Evolutionary conservation across 805 yeast species (phyloP).

Genomic region (Saccharomycopsis malanga): DNA sequence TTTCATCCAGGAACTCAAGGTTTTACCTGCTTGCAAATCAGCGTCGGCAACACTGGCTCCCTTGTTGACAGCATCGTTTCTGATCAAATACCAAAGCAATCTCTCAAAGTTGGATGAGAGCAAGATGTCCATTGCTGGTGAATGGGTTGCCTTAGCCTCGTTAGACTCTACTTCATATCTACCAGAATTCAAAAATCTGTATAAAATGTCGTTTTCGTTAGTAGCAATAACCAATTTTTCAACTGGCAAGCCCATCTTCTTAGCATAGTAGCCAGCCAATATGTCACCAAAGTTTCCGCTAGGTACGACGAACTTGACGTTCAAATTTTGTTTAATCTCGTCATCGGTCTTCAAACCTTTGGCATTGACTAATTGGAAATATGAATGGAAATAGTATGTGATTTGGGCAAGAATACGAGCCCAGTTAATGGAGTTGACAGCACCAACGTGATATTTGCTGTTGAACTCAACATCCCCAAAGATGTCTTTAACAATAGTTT

Average conservation of each 20-base stretch:
- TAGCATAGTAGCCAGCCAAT: constrained; percentile 92
- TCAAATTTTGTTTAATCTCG: constrained; percentile 31
- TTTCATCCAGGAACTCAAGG: constrained; percentile 68
- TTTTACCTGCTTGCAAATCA: constrained; percentile 64
- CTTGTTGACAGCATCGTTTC: constrained; percentile 49
- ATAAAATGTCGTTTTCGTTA: constrained; percentile 89
- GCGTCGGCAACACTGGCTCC: constrained; percentile 43
- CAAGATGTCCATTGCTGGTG: constrained; percentile 98
- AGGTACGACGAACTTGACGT: constrained; percentile 86
- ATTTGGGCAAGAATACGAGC: constrained; percentile 97
- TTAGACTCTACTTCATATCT: constrained; percentile 64
- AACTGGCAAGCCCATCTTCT: constrained; percentile 90
- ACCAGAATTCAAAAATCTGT: constrained; percentile 86
- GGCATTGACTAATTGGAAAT: constrained; percentile 57
- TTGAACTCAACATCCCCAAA: constrained; percentile 89
- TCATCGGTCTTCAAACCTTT: constrained; percentile 27
- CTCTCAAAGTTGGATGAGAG: constrained; percentile 96
- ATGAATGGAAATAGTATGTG: constrained; percentile 91
- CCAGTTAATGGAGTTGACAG: constrained; percentile 98
- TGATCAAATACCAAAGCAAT: constrained; percentile 86
- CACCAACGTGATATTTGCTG: constrained; percentile 87
- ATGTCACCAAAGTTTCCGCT: constrained; percentile 98
- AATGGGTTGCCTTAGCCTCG: constrained; percentile 77
- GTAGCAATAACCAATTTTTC: constrained; percentile 89
- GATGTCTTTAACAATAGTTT: constrained; percentile 87